Evolutionary conservation across 345 rosid genomes (phyloP).

Genomic region (Microcos paniculata): DNA sequence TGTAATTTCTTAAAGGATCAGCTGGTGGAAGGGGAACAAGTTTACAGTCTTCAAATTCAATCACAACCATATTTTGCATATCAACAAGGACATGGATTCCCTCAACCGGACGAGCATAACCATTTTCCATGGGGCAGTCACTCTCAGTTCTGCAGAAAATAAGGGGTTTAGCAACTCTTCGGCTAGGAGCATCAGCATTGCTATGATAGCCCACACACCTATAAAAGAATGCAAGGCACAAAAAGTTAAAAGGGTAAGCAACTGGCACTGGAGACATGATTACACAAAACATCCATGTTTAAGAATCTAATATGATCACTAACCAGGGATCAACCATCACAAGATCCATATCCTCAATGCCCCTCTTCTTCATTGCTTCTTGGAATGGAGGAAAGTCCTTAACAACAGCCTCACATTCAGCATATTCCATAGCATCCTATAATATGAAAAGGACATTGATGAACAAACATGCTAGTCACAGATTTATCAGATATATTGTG

Average conservation of each 20-base stretch:
- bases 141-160: constrained; percentile 72
- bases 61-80: constrained; percentile 74
- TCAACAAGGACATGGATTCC: constrained; percentile 71
- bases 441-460: constrained; percentile 13
- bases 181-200: constrained; percentile 72
- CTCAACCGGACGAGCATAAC: constrained; percentile 77
- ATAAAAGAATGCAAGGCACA: background rate
- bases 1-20: constrained; percentile 73
- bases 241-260: constrained; percentile 4
- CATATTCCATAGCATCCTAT: constrained; percentile 73
- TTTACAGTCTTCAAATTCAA: constrained; percentile 75
- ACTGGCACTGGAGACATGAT: constrained; percentile 1
- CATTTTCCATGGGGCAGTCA: constrained; percentile 76
- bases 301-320: constrained; percentile 20
- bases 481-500: background rate
- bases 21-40: constrained; percentile 70
- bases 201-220: constrained; percentile 77
- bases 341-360: constrained; percentile 75
- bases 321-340: constrained; percentile 82
- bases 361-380: constrained; percentile 80
- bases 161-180: constrained; percentile 65
- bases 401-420: constrained; percentile 75
- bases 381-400: constrained; percentile 60
- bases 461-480: background rate
- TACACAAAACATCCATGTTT: background rate